Evolutionary conservation across 345 rosid species (phyloP).

Genomic region (Salix udensis): DNA sequence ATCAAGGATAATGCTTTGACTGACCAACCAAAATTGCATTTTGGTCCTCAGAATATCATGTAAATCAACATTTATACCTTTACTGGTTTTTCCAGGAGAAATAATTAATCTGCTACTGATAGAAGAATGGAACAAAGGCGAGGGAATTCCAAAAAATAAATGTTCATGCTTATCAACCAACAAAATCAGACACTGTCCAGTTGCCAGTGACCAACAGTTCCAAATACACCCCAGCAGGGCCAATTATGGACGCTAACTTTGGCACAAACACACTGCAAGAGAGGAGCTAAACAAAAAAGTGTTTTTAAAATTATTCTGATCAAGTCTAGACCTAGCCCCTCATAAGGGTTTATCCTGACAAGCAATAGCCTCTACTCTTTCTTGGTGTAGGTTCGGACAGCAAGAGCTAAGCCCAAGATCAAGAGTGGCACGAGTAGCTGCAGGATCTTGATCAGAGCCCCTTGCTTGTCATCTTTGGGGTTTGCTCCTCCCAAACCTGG

Average conservation of each 20-base stretch:
- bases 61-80: background rate
- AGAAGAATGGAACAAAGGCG: background rate
- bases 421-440: constrained; percentile 85
- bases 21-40: background rate
- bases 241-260: background rate
- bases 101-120: background rate
- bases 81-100: too few relatives aligned
- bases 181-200: constrained; percentile 6
- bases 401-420: constrained; percentile 76
- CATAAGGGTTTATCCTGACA: background rate
- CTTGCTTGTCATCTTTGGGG: constrained; percentile 59
- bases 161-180: constrained; percentile 3
- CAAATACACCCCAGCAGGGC: background rate
- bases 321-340: constrained; percentile 9
- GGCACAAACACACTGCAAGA: background rate
- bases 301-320: background rate
- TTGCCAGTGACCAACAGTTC: background rate
- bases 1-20: background rate
- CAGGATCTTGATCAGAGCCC: constrained; percentile 67
- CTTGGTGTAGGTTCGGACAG: constrained; percentile 72
- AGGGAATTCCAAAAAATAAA: background rate
- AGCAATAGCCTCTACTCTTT: constrained; percentile 49
- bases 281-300: background rate
- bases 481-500: constrained; percentile 42
- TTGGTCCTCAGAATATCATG: background rate